Evolutionary conservation across 192 early-diverging fungal genomes (phyloP).

Genomic region (Radiomyces spectabilis): DNA sequence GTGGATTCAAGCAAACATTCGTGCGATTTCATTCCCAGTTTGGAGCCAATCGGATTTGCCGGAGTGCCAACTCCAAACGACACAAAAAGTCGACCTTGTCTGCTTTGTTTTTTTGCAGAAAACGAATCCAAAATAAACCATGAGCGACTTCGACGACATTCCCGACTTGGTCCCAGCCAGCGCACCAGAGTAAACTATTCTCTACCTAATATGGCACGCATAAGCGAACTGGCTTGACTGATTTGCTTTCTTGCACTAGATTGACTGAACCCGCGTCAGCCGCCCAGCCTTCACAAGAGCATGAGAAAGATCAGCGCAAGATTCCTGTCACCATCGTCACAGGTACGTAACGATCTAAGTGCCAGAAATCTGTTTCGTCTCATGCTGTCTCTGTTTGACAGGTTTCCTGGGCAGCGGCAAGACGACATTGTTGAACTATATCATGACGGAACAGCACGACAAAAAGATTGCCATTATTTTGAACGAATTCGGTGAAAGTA

Average conservation of each 20-base stretch:
- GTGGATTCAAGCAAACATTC: too few relatives aligned
- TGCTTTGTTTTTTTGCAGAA: too few relatives aligned
- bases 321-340: conserved; percentile 5
- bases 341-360: neutral
- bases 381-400: conserved; percentile 9
- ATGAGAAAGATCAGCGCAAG: neutral
- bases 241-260: neutral
- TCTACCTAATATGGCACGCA: neutral
- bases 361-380: neutral
- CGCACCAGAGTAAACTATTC: too few relatives aligned
- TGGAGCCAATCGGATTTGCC: too few relatives aligned
- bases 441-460: conserved; percentile 76
- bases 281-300: neutral
- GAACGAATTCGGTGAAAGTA: conserved; percentile 95
- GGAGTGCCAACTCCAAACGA: too few relatives aligned
- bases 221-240: neutral
- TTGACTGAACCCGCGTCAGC: neutral
- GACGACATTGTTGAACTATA: conserved; percentile 87
- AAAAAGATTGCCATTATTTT: conserved; percentile 96
- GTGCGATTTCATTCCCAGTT: too few relatives aligned
- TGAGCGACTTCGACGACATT: neutral
- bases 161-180: neutral
- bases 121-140: too few relatives aligned
- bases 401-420: conserved; percentile 86
- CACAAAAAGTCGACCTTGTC: too few relatives aligned